phyloP scores from a whole-genome alignment of 2,329 filamentous ascomycete genomes.

The Fusarium cicatricum region DNA sequence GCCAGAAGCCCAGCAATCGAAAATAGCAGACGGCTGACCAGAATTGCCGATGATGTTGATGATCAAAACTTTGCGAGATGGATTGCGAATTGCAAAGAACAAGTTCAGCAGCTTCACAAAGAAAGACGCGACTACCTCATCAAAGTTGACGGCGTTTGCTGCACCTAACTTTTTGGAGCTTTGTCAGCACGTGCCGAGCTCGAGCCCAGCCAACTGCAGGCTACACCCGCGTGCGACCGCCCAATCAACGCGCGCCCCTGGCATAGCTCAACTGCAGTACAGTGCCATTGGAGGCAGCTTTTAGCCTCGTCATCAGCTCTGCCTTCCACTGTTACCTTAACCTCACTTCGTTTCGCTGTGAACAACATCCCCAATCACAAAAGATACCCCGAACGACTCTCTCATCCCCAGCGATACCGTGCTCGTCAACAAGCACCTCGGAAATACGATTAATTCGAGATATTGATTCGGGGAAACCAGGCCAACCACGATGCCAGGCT shows the following conservation, averaged over 20 bases:
- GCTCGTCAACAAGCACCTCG: not conserved
- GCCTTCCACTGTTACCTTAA: slow-evolving; percentile 43
- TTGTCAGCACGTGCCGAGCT: slow-evolving; percentile 40
- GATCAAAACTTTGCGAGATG: not conserved
- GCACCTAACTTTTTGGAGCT: slow-evolving; percentile 33
- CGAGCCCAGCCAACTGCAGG: slow-evolving; percentile 26
- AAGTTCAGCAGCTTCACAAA: not conserved
- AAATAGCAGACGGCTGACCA: not conserved
- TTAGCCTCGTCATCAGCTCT: slow-evolving; percentile 64
- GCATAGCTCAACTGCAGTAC: slow-evolving; percentile 34
- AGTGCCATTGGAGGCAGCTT: slow-evolving; percentile 55
- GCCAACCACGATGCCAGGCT: slow-evolving; percentile 80
- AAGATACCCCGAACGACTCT: slow-evolving; percentile 34
- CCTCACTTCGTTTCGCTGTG: slow-evolving; percentile 30
- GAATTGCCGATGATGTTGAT: slow-evolving; percentile 11
- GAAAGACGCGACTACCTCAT: slow-evolving; percentile 5
- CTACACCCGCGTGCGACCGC: slow-evolving; percentile 1
- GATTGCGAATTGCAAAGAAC: not conserved
- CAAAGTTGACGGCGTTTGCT: not conserved
- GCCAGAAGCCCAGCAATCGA: slow-evolving; percentile 12
- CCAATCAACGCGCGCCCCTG: slow-evolving; percentile 41
- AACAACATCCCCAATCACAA: slow-evolving; percentile 31
- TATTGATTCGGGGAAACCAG: slow-evolving; percentile 24
- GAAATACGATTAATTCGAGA: slow-evolving; percentile 10
- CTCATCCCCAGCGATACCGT: slow-evolving; percentile 17